These are phyloP conservation scores for Xerocomus spinulosus DNA, from an alignment of 768 basidiomycete genomes.

Conservation along the genomic window DNA sequence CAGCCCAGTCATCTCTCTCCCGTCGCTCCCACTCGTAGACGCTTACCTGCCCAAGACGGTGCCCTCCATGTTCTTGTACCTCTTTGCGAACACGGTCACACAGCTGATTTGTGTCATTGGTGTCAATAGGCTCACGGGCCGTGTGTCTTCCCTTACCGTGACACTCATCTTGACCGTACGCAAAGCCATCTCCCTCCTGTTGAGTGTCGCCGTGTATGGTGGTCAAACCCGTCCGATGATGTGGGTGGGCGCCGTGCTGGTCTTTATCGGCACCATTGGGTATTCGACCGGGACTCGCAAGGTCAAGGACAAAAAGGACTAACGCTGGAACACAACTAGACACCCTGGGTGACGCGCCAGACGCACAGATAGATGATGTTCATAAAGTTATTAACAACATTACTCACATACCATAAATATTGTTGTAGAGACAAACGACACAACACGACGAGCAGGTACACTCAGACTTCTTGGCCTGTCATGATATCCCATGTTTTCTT, in stretches of 20 bases:
- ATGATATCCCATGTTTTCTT: constrained; percentile 69
- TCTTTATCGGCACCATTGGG: constrained; percentile 64
- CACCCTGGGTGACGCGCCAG: not conserved
- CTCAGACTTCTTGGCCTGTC: constrained; percentile 52
- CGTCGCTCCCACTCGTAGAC: constrained; percentile 5
- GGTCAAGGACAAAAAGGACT: constrained; percentile 26
- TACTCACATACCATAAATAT: not conserved
- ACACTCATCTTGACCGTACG: constrained; percentile 77
- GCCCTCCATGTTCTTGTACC: constrained; percentile 57
- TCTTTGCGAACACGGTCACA: constrained; percentile 74
- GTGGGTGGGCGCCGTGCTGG: constrained; percentile 66
- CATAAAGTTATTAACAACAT: constrained; percentile 16
- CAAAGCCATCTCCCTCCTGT: constrained; percentile 70
- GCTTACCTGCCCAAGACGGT: constrained; percentile 28
- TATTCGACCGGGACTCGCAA: constrained; percentile 44
- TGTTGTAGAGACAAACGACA: constrained; percentile 2
- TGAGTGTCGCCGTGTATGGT: constrained; percentile 58
- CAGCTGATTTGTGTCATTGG: constrained; percentile 84
- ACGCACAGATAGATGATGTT: constrained; percentile 2
- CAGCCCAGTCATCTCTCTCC: constrained; percentile 13
- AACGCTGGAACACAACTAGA: not conserved
- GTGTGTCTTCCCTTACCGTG: constrained; percentile 69
- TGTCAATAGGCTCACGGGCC: constrained; percentile 79
- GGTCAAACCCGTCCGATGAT: constrained; percentile 42
- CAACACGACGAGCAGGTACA: not conserved